Conservation (phyloP, 441 rosid species). For the Cnidoscolus chayamansa region DNA sequence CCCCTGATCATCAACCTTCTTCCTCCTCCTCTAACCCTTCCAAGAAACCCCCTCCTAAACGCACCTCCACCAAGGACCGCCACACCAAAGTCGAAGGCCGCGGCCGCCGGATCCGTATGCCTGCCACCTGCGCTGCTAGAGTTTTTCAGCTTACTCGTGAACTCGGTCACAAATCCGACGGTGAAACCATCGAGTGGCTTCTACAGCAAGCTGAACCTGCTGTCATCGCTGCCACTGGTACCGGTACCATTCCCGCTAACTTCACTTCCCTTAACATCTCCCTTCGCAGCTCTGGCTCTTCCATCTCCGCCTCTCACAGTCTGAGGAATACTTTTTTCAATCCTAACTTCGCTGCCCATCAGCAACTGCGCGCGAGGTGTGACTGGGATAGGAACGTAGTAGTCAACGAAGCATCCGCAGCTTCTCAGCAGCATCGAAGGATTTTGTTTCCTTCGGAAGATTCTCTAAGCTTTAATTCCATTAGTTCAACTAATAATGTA, state of each 20-base stretch:
- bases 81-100: slow-evolving; percentile 93
- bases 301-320: slow-evolving; percentile 62
- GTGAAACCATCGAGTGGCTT: slow-evolving; percentile 85
- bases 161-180: slow-evolving; percentile 85
- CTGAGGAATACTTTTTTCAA: slow-evolving; percentile 53
- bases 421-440: slow-evolving; percentile 30
- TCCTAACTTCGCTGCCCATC: slow-evolving; percentile 38
- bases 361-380: slow-evolving; percentile 24
- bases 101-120: slow-evolving; percentile 93
- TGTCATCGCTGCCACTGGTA: slow-evolving; percentile 84
- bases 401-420: slow-evolving; percentile 14
- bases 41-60: slow-evolving; percentile 70
- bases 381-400: slow-evolving; percentile 34
- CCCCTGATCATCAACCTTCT: slow-evolving; percentile 14
- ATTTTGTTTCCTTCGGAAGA: slow-evolving; percentile 33
- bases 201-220: slow-evolving; percentile 90
- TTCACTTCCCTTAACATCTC: slow-evolving; percentile 86
- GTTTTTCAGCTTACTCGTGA: slow-evolving; percentile 87
- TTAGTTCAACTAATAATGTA: slow-evolving; percentile 10
- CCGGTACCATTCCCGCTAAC: slow-evolving; percentile 85
- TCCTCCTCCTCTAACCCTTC: slow-evolving; percentile 15
- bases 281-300: slow-evolving; percentile 76
- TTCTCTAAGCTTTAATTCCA: slow-evolving; percentile 22
- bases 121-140: slow-evolving; percentile 82
- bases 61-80: slow-evolving; percentile 74